Evolutionary conservation across 768 basidiomycete species (phyloP), one percentile per base, ranked within the genome.

Genomic region (Xerocomus brunneocitrinus): DNA sequence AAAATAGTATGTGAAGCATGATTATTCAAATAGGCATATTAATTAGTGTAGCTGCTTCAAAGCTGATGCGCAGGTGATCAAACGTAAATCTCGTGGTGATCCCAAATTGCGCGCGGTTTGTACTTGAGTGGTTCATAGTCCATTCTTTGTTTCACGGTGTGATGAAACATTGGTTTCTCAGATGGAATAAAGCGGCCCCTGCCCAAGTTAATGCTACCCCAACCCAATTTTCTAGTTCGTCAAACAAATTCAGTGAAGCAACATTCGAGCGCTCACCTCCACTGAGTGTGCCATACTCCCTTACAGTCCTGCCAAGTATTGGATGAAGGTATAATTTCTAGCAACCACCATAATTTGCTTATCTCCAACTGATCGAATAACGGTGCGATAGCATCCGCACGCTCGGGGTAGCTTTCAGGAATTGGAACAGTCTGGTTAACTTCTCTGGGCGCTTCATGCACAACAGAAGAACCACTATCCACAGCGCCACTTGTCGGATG

Each of bases 121-220:
- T 90, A 89, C 19, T 76, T 74, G 50, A 83, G 64, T 3, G 62
- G 59, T 48, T 67, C 16, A 55, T 76, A 73, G 16, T 72, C 66
- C 72, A 83, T 82, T 42, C 88, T 78, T 55, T 76, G 64, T 67
- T 78, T 76, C 34, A 91, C 89, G 6, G 80, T 81, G 36, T 72
- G 61, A 60, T 90, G 88, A 62, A 90, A 83, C 8, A 74, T 74
- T 0, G 87, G 84, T 4, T 72, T 56, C 22, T 57, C 47, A 41
- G 72, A 73, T 7, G 64, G 59, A 50, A 89, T 78, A 14, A 64
- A 56, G 12, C 88, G 76, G 0, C 84, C 85, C 50, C 70, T 73
- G 14, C 87, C 86, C 2, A 84, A 52, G 60, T 89, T 77, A 14
- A 65, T 48, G 36, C 68, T 73, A 36, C 2, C 5, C 10, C 12